These are phyloP conservation scores for Claviceps fusiformis DNA, from an alignment of 2,329 filamentous ascomycete genomes.

Conservation along the genomic window DNA sequence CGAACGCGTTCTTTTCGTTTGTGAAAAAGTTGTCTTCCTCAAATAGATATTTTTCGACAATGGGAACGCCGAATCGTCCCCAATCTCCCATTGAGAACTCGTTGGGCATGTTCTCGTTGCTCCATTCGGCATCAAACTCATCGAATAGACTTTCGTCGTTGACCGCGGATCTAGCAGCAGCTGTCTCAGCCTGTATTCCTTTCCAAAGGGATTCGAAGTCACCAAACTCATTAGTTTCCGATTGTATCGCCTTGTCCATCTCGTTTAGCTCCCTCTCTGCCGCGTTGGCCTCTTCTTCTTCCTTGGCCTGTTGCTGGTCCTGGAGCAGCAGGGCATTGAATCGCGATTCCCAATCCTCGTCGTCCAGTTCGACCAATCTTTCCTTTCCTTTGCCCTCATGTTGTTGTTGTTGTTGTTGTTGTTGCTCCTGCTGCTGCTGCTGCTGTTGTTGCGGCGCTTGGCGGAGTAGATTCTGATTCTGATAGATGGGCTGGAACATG, in stretches of 20 bases:
- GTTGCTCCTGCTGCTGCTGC: too few relatives aligned
- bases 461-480: conserved; percentile 31
- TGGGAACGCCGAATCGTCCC: conserved; percentile 55
- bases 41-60: conserved; percentile 83
- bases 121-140: conserved; percentile 50
- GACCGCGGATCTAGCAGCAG: conserved; percentile 56
- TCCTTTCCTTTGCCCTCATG: conserved; percentile 63
- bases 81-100: conserved; percentile 56
- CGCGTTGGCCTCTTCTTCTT: conserved; percentile 47
- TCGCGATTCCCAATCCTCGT: conserved; percentile 90
- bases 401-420: conserved; percentile 25
- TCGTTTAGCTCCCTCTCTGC: conserved; percentile 80
- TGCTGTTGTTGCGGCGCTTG: conserved; percentile 12
- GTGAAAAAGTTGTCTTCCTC: conserved; percentile 88
- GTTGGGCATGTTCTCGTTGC: conserved; percentile 39
- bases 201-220: conserved; percentile 86
- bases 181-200: conserved; percentile 66
- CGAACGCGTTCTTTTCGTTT: conserved; percentile 70
- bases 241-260: conserved; percentile 57
- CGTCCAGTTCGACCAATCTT: conserved; percentile 87
- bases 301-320: conserved; percentile 38
- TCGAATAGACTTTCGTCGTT: conserved; percentile 44
- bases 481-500: conserved; percentile 40
- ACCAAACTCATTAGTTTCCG: conserved; percentile 63
- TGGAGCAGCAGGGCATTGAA: conserved; percentile 76